phyloP scores from a whole-genome alignment of 345 rosid species.

The Gossypium arboreum region DNA sequence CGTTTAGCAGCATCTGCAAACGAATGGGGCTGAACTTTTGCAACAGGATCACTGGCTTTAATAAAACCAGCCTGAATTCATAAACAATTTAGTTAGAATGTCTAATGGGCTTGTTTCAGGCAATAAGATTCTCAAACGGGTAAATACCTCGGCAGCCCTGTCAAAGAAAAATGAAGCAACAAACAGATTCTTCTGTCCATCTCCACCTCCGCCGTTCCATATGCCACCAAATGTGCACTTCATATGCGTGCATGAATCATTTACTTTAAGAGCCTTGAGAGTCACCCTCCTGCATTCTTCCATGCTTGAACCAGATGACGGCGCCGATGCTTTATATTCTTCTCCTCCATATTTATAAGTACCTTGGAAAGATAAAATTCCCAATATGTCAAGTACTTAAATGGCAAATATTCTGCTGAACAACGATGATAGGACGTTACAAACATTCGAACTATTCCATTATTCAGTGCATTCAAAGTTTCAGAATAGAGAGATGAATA shows the following conservation, averaged over 20 bases:
- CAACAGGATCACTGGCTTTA: slow-evolving; percentile 57
- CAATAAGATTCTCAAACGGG: background rate
- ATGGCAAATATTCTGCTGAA: background rate
- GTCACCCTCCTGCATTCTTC: slow-evolving; percentile 67
- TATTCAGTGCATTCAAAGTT: background rate
- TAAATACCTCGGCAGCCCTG: slow-evolving; percentile 89
- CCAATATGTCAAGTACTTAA: background rate
- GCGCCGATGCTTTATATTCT: slow-evolving; percentile 46
- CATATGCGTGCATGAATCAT: slow-evolving; percentile 83
- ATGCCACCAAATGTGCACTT: slow-evolving; percentile 94
- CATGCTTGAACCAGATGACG: slow-evolving; percentile 63
- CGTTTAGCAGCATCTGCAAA: slow-evolving; percentile 79
- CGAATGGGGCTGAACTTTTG: slow-evolving; percentile 66
- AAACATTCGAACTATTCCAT: background rate
- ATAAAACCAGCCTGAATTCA: slow-evolving; percentile 72
- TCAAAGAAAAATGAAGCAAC: slow-evolving; percentile 97
- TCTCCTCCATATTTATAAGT: slow-evolving; percentile 74
- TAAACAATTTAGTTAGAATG: slow-evolving; percentile 12
- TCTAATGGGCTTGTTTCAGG: background rate
- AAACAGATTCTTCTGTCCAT: slow-evolving; percentile 88
- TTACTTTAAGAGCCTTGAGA: slow-evolving; percentile 73
- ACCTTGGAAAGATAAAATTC: slow-evolving; percentile 36
- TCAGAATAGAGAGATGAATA: slow-evolving; percentile 1
- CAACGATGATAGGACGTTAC: background rate
- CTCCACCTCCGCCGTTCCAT: slow-evolving; percentile 99